These are phyloP conservation scores for Epicoccum nigrum DNA, from an alignment of 2,329 filamentous ascomycete species.

Conservation along the genomic window DNA sequence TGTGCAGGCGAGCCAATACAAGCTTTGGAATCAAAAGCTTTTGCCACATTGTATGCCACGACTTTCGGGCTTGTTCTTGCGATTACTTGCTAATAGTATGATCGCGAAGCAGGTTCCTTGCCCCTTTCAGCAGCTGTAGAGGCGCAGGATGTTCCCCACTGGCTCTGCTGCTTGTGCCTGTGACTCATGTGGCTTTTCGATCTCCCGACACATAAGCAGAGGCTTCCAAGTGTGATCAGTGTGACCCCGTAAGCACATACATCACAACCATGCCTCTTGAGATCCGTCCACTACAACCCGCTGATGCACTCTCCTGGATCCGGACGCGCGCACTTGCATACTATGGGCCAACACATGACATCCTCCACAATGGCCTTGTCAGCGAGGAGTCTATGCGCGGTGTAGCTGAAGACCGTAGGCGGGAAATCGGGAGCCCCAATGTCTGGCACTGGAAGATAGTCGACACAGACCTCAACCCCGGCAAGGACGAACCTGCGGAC, in stretches of 20 bases:
- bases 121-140: not conserved
- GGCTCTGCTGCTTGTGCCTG: not conserved
- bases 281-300: constrained; percentile 26
- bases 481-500: constrained; percentile 29
- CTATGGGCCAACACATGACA: constrained; percentile 37
- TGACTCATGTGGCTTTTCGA: constrained; percentile 13
- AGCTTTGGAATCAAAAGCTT: no score
- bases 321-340: constrained; percentile 39
- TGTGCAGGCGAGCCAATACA: no score
- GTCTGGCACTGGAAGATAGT: constrained; percentile 43
- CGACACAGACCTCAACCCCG: constrained; percentile 33
- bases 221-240: no score
- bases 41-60: no score
- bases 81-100: no score
- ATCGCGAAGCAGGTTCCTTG: not conserved
- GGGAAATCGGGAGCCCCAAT: constrained; percentile 29
- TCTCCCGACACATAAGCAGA: not conserved
- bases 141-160: no score
- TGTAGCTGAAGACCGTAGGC: constrained; percentile 31
- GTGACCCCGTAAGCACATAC: no score
- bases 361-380: constrained; percentile 33
- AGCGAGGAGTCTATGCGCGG: constrained; percentile 33
- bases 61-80: no score
- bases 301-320: constrained; percentile 37
- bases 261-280: constrained; percentile 32